Conservation (phyloP, 306 rosid species). For the Hylodesmum podocarpum region DNA sequence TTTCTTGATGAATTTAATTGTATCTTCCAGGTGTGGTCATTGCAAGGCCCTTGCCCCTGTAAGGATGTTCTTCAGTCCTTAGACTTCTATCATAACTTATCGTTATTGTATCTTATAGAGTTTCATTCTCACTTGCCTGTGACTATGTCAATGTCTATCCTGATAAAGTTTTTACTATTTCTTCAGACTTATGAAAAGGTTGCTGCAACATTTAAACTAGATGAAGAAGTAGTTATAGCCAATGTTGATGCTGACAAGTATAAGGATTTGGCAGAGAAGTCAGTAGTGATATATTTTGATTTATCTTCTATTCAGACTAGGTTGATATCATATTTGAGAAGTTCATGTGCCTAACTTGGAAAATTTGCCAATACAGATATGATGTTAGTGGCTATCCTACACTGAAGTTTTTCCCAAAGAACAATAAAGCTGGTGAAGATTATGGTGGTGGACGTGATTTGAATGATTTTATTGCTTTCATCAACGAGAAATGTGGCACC, state of each 20-base stretch:
- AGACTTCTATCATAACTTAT: not conserved
- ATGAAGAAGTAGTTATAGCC: constrained; percentile 73
- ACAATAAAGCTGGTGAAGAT: constrained; percentile 82
- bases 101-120: not conserved
- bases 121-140: not conserved
- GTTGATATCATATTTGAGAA: constrained; percentile 16
- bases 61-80: constrained; percentile 38
- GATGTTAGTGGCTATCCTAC: constrained; percentile 80
- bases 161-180: constrained; percentile 21
- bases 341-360: constrained; percentile 14
- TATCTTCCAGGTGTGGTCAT: constrained; percentile 85
- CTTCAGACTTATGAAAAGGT: constrained; percentile 78
- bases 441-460: constrained; percentile 72
- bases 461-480: constrained; percentile 71
- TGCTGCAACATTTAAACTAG: constrained; percentile 73
- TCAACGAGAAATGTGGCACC: constrained; percentile 76
- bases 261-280: constrained; percentile 82
- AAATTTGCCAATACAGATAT: constrained; percentile 51
- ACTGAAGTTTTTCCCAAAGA: constrained; percentile 76
- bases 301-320: constrained; percentile 8
- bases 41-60: constrained; percentile 93
- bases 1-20: not conserved
- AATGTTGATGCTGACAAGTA: constrained; percentile 72
- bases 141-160: constrained; percentile 3
- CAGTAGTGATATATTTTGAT: constrained; percentile 33